Evolutionary conservation across 2,329 filamentous ascomycete species (phyloP).

Genomic region (Lachnellula subtilissima): DNA sequence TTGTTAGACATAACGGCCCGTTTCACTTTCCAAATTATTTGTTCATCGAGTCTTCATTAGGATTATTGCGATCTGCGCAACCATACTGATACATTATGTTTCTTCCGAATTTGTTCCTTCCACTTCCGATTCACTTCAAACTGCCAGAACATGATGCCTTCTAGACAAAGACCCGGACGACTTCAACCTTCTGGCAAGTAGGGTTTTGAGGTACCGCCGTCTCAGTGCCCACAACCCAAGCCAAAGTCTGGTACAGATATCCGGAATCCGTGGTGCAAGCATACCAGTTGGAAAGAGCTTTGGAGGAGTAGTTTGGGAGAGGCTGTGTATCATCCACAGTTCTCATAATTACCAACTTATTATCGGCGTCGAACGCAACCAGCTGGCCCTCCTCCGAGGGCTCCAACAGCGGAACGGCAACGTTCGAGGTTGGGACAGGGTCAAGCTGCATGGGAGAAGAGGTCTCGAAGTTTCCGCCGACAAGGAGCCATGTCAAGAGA

Average conservation of each 20-base stretch:
- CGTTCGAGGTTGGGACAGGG: constrained; percentile 36
- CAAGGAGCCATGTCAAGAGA: constrained; percentile 22
- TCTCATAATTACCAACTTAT: constrained; percentile 36
- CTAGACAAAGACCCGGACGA: constrained; percentile 31
- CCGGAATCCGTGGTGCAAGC: constrained; percentile 39
- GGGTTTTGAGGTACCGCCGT: constrained; percentile 38
- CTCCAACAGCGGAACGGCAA: constrained; percentile 38
- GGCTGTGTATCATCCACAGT: constrained; percentile 37
- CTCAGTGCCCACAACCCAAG: constrained; percentile 37
- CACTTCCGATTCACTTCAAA: neutral
- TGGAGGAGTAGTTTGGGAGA: constrained; percentile 26
- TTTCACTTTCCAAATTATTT: too few species aligned
- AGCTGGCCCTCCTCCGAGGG: constrained; percentile 24
- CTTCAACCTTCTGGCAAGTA: constrained; percentile 39
- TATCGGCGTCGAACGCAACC: constrained; percentile 37
- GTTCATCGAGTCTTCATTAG: neutral
- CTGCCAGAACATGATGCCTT: neutral
- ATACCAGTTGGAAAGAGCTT: constrained; percentile 37
- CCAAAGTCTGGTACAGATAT: constrained; percentile 40
- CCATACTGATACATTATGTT: neutral
- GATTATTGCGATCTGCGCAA: neutral
- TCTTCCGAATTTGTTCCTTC: neutral
- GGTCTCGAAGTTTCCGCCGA: constrained; percentile 25
- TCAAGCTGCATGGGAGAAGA: constrained; percentile 34
- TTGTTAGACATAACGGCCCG: too few species aligned